Evolutionary conservation across 805 yeast genomes (phyloP), one percentile per base, ranked within the genome.

Genomic region (Lipomyces lipofer): DNA sequence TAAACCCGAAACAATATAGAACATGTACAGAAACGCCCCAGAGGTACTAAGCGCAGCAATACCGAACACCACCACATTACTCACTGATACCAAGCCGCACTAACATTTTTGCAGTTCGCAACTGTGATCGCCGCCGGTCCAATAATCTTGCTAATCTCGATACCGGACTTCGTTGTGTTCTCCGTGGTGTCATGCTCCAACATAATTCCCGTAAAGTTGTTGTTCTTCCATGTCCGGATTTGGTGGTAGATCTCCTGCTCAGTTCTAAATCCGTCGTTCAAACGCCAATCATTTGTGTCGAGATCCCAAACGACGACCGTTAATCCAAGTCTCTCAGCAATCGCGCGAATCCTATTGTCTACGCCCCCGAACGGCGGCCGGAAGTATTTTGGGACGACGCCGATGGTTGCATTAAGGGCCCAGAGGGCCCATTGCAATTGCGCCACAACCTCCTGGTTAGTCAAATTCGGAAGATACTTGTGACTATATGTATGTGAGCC

Each of bases 291-390:
- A 71, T 84, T 84, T 0, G 96, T 82, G 70, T 92, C 98, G 64
- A 78, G 81, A 67, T 89, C 94, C 99, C 98, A 92, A 30, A 92
- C 71, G 24, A 86, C 97, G 3, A 87, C 82, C 64, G 85, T 89
- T 77, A 92, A 79, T 0, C 97, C 96, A 69, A 92, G 86, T 70
- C 85, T 87, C 49, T 91, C 75, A 13, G 88, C 79, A 51, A 92
- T 87, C 1, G 83, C 73, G 53, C 98, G 74, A 0, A 92, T 86
- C 50, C 98, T 74, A 67, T 90, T 85, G 71, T 92, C 99, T 30
- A 88, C 77, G 0, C 96, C 97, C 0, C 98, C 99, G 67, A 88
- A 92, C 0, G 99, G 99, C 0, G 99, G 99, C 62, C 99, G 79
- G 69, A 87, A 92, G 87, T 92, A 92, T 65, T 85, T 85, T 5